Base-by-base conservation (phyloP, 1,139 yeast species). In the Blastobotrys capitulatus region DNA sequence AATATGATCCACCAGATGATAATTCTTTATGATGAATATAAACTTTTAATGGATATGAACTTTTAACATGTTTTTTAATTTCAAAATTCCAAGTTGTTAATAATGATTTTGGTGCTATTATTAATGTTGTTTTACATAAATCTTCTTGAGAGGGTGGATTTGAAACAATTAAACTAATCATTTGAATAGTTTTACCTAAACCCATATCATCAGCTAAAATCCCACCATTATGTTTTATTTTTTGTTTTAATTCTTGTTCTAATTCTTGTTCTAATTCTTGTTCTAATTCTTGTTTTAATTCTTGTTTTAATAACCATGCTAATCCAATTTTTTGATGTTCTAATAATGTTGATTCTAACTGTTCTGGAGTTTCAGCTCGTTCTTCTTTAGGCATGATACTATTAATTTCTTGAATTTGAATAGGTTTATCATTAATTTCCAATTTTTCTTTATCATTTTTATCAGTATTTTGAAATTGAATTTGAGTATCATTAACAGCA, bases 131-230 rank as follows among this genome's bases (percentile, higher is more conserved):
- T 57, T 77, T 80, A 27, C 50, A 48, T 10, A 46, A 34, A 45
- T 20, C 4, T 6, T 25, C 8, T 6, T 31, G 26, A n/a, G 36
- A 2, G 3, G 8, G 37, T 5, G 20, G 19, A 3, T 37, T 34
- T 10, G 36, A 36, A 22, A 41, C 6, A 35, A 19, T 36, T 15
- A 49, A 38, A 42, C 42, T 80, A 42, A 87, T 72, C 2, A 88
- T 78, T 67, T 89, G 97, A 39, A 89, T 81, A 0, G 97, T 89
- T 65, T 89, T 90, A 53, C 96, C 97, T 31, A 89, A 71, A 31
- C 96, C 97, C 97, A 89, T 89, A 69, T 86, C 96, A 68, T 89
- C 97, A 0, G 96, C 96, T 38, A 89, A 69, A 29, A 89, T 76
- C 1, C 96, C 96, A 26, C 97, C 97, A n/a, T n/a, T n/a, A n/a